These are phyloP conservation scores for Fusarium mangiferae DNA, from an alignment of 2,329 filamentous ascomycete genomes.

Conservation along the genomic window DNA sequence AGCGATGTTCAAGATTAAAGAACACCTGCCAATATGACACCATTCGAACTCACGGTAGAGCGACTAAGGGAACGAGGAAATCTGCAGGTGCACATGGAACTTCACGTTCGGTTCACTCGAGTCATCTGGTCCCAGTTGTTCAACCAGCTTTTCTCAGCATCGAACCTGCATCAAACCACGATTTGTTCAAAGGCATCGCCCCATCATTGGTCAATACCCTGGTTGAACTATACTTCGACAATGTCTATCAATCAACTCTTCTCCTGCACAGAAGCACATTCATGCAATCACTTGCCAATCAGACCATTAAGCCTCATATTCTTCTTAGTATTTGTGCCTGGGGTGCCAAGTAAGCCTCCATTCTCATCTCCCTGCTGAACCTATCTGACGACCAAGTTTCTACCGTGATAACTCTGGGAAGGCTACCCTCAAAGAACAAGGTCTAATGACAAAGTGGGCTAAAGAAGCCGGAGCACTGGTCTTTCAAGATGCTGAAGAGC, in stretches of 20 bases:
- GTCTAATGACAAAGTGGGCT: conserved; percentile 17
- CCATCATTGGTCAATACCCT: neutral
- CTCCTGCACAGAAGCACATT: conserved; percentile 12
- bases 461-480: conserved; percentile 18
- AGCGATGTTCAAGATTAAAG: conserved; percentile 14
- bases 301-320: neutral
- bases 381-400: conserved; percentile 1
- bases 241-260: conserved; percentile 29
- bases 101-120: too few species aligned
- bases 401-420: neutral
- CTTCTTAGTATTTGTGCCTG: conserved; percentile 32
- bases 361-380: rapidly evolving
- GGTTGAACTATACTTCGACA: conserved; percentile 20
- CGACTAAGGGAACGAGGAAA: too few species aligned
- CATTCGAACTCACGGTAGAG: too few species aligned
- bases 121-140: too few species aligned
- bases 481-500: conserved; percentile 21
- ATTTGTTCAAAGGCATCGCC: neutral
- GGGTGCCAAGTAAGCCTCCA: conserved; percentile 32
- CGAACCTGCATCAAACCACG: neutral
- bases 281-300: neutral
- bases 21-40: conserved; percentile 1
- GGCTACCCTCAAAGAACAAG: neutral
- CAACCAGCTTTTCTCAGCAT: rapidly evolving
- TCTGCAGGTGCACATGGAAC: too few species aligned